phyloP scores from a whole-genome alignment of 805 yeast genomes.

The Yarrowia sp. region DNA sequence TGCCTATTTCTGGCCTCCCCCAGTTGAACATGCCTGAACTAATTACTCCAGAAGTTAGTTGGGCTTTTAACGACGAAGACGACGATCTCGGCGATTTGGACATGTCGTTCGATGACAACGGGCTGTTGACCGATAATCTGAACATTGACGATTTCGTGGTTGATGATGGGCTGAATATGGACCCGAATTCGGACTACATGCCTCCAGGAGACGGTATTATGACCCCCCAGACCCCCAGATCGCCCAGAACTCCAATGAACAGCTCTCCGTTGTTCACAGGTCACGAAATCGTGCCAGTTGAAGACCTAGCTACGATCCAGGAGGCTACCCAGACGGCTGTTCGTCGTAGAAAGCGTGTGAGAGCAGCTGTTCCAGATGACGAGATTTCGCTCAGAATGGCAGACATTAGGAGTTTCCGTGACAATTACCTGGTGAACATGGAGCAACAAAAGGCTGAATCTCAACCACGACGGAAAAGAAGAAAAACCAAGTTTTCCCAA shows the following conservation, averaged over 20 bases:
- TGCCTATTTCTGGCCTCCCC: too few relatives aligned
- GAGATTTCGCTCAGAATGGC: slow-evolving; percentile 8
- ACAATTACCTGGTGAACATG: slow-evolving; percentile 18
- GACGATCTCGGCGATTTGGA: slow-evolving; percentile 20
- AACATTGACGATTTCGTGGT: slow-evolving; percentile 14
- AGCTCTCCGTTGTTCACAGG: not conserved
- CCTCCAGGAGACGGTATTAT: not conserved
- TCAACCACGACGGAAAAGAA: not conserved
- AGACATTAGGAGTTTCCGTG: slow-evolving; percentile 2
- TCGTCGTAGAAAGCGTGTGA: not conserved
- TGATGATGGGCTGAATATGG: not conserved
- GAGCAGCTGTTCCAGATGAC: not conserved
- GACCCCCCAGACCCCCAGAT: not conserved
- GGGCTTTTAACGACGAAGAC: slow-evolving; percentile 13
- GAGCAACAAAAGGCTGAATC: not conserved
- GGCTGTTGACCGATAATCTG: slow-evolving; percentile 16
- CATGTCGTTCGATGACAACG: slow-evolving; percentile 23
- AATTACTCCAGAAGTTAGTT: slow-evolving; percentile 12
- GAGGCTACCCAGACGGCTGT: not conserved
- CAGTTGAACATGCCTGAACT: too few relatives aligned
- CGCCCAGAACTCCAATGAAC: slow-evolving; percentile 5
- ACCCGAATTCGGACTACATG: not conserved
- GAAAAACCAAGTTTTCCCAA: not conserved
- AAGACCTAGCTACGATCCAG: slow-evolving; percentile 15
- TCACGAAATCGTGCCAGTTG: not conserved